Conservation (phyloP, 768 basidiomycete genomes). For the Boletus huronensis region DNA sequence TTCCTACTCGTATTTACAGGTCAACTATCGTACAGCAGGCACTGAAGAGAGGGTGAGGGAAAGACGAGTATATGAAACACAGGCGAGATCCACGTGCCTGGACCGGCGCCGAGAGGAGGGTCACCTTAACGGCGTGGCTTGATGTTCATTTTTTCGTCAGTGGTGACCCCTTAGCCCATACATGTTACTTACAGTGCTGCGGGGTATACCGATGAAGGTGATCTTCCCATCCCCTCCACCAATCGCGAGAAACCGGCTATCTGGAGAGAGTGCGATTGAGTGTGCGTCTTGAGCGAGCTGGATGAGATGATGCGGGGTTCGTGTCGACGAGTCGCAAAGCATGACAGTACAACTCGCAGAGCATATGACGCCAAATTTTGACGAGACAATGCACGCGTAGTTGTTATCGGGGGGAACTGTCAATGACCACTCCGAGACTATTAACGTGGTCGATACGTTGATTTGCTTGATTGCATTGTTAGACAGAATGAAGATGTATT, state of each 20-base stretch:
- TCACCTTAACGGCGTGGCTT: neutral
- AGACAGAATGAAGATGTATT: constrained; percentile 1
- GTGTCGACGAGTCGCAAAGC: neutral
- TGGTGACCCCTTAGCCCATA: neutral
- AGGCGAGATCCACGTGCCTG: neutral
- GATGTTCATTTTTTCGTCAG: neutral
- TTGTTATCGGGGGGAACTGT: neutral
- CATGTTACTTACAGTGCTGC: neutral
- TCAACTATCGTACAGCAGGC: neutral
- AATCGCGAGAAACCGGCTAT: neutral
- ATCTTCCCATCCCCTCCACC: constrained; percentile 4
- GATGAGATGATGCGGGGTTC: neutral
- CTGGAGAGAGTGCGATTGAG: constrained; percentile 5
- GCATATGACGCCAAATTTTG: constrained; percentile 1
- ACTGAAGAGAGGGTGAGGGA: neutral
- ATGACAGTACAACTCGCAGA: neutral
- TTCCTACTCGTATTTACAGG: neutral
- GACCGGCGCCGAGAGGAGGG: neutral
- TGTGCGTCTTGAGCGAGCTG: constrained; percentile 3
- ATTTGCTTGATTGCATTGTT: neutral
- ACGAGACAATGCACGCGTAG: constrained; percentile 7
- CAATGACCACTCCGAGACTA: neutral
- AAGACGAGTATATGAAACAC: neutral
- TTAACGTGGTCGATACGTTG: neutral
- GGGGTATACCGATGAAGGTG: neutral